These are phyloP conservation scores for Apiotrichum brassicae DNA, from an alignment of 1,284 basidiomycete species.

Conservation along the genomic window DNA sequence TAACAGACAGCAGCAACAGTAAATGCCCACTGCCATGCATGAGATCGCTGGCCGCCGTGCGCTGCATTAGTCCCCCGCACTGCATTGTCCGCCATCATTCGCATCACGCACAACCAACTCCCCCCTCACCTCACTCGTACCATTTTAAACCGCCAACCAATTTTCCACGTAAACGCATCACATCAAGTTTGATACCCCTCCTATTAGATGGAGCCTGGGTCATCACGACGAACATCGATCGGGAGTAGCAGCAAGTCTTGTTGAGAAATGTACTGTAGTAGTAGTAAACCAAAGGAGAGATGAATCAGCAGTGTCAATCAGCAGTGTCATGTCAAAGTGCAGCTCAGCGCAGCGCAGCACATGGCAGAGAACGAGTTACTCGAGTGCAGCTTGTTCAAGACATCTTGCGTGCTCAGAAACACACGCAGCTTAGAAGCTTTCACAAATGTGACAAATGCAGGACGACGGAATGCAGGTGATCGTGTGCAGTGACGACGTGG, in stretches of 20 bases:
- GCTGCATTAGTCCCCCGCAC: conserved; percentile 2
- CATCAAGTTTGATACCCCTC: background rate
- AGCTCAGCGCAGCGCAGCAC: too few relatives aligned
- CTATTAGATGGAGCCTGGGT: conserved; percentile 2
- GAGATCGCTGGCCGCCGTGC: background rate
- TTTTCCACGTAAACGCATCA: conserved; percentile 11
- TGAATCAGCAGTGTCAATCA: background rate
- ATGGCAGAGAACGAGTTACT: too few relatives aligned
- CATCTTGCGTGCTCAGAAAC: too few relatives aligned
- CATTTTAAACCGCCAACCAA: too few relatives aligned
- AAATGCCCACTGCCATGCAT: background rate
- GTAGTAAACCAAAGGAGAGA: conserved; percentile 2
- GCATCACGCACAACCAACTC: background rate
- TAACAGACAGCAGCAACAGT: conserved; percentile 3
- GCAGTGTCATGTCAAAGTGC: background rate
- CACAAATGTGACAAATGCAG: too few relatives aligned
- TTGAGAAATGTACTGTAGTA: conserved; percentile 8
- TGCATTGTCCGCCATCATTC: background rate
- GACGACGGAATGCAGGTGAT: too few relatives aligned
- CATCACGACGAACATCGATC: background rate
- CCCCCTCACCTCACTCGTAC: background rate
- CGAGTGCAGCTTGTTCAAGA: too few relatives aligned
- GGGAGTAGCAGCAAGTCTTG: background rate
- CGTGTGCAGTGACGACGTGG: too few relatives aligned
- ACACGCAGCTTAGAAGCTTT: too few relatives aligned